Evolutionary conservation across 202 grass and related monocot genomes (phyloP).

Genomic region (Alloteropsis angusta): DNA sequence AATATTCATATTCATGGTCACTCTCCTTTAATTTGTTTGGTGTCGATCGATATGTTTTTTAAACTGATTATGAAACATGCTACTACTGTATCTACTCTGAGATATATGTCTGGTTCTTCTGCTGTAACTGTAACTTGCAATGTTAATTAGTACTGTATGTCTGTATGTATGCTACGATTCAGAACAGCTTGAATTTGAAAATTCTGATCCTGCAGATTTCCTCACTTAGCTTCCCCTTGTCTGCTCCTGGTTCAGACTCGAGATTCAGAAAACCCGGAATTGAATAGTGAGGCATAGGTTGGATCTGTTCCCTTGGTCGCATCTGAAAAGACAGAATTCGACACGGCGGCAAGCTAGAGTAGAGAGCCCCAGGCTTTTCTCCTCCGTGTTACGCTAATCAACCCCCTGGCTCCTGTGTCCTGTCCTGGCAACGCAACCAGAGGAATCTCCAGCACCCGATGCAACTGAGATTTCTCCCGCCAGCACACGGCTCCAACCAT

Average conservation of each 20-base stretch:
- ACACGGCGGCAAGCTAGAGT: constrained; percentile 12
- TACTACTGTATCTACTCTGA: not conserved
- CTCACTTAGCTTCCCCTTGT: constrained; percentile 16
- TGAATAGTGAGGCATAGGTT: constrained; percentile 21
- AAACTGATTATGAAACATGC: not conserved
- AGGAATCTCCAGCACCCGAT: constrained; percentile 24
- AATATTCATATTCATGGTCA: not conserved
- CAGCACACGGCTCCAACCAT: constrained; percentile 13
- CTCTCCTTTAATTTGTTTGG: not conserved
- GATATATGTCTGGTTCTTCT: not conserved
- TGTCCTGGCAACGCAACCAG: not conserved
- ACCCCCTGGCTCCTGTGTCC: not conserved
- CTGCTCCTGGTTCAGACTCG: not conserved
- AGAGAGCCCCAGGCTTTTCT: constrained; percentile 1
- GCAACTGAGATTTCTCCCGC: constrained; percentile 17
- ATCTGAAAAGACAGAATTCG: constrained; percentile 30
- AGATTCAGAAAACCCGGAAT: constrained; percentile 22
- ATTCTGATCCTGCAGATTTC: not conserved
- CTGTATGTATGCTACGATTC: not conserved
- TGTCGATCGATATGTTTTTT: too few species aligned
- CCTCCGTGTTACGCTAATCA: not conserved
- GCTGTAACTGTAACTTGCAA: not conserved
- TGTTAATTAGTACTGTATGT: too few species aligned
- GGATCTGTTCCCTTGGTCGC: constrained; percentile 30
- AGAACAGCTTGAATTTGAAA: not conserved